A percentile compares a stretch with the other conserved stretches of the same genome.
Evolutionary conservation across 2,329 filamentous ascomycete species (phyloP).

Genomic region (Lojkania enalia): DNA sequence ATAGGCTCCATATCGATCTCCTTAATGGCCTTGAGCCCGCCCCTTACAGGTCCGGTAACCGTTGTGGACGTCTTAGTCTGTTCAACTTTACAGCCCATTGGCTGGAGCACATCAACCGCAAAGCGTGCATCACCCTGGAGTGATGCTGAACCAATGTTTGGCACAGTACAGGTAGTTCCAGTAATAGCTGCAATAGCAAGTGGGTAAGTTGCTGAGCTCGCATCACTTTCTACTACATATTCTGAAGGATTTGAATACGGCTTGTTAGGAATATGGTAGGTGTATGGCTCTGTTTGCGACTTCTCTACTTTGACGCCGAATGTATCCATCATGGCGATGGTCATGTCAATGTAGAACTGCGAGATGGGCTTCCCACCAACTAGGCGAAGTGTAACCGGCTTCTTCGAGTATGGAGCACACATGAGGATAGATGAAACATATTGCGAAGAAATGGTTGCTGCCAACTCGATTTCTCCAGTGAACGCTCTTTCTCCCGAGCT

Average conservation of each 20-base stretch:
- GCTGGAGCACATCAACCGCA: constrained; percentile 82
- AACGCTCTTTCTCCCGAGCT: constrained; percentile 66
- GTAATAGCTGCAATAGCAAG: constrained; percentile 93
- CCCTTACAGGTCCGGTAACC: constrained; percentile 81
- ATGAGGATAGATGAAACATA: constrained; percentile 97
- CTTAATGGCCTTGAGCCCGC: constrained; percentile 71
- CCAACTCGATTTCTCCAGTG: constrained; percentile 83
- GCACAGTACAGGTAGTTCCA: constrained; percentile 91
- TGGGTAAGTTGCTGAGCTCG: constrained; percentile 95
- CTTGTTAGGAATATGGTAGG: constrained; percentile 89
- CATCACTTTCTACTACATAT: constrained; percentile 94
- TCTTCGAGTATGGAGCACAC: constrained; percentile 95
- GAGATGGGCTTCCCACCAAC: constrained; percentile 98
- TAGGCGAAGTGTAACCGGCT: constrained; percentile 84
- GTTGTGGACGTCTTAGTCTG: constrained; percentile 87
- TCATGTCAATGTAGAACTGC: constrained; percentile 98
- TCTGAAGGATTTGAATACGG: constrained; percentile 80
- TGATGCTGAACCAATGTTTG: constrained; percentile 91
- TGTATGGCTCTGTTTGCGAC: constrained; percentile 79
- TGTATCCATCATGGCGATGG: constrained; percentile 91
- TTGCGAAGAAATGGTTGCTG: constrained; percentile 96
- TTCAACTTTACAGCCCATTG: constrained; percentile 91
- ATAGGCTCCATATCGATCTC: constrained; percentile 98
- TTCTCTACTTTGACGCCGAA: constrained; percentile 83
- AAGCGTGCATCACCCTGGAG: constrained; percentile 95